Base-by-base conservation (phyloP, 106 monocot species). In the Dendrobium catenatum region DNA sequence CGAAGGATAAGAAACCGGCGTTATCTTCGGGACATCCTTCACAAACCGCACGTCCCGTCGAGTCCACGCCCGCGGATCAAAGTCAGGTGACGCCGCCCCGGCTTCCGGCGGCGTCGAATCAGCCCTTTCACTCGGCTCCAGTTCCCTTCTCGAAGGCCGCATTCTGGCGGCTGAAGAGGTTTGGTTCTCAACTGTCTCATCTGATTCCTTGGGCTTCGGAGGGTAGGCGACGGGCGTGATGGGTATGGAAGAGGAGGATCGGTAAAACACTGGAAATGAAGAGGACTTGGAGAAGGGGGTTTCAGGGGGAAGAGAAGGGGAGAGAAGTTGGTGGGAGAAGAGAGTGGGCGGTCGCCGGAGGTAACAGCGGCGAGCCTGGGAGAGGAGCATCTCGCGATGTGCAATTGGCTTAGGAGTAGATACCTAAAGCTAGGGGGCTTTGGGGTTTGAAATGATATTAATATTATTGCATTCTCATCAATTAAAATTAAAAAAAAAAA, bases 1-100 rank as follows among this genome's bases (percentile, higher is more conserved):
- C 0, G 89, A 18, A 19, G 88, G 84, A 66, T 94, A 96, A 7
- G 91, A 84, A 18, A 93, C 91, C 2, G 93, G 90, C 1, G 91
- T 83, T 24, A 93, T 87, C 54, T 42, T 56, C 67, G 90, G 86
- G 5, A 75, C 80, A 78, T 96, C 96, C 80, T 93, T 91, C 68
- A 96, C 82, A 77, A 89, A 96, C 75, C 93, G 85, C 19, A 77
- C 85, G 33, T 96, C 96, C 80, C 88, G 87, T 40, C 96, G 88
- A 1, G 91, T 91, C 93, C 86, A 93, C 33, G 78, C 24, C 40
- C 72, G 87, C 16, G 40, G 73, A 3, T 61, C 68, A 22, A 27
- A 26, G 4, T 58, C 55, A 1, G 64, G 27, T 4, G 48, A 51
- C 1, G 42, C 55, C 7, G 75, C 6, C 9, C 54, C 66, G 2